A percentile compares a stretch with the other conserved stretches of the same genome.
Conservation (phyloP, 1,284 basidiomycete genomes). For the Fomitiporia mediterranea region DNA sequence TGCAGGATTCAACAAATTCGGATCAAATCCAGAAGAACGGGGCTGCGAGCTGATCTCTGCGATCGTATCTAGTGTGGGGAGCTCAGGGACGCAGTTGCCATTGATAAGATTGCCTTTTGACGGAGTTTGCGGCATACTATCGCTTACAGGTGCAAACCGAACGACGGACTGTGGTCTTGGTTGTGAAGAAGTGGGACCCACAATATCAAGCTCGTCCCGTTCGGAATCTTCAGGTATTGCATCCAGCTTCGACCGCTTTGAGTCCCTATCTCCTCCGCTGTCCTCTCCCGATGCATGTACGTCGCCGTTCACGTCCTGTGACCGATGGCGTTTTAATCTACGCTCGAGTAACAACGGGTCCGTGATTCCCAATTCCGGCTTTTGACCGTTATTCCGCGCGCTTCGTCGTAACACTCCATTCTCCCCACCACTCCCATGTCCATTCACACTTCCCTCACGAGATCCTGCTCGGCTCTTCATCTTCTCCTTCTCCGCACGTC, state of each 20-base stretch:
- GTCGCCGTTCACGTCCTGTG: slow-evolving; percentile 52
- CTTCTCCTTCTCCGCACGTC: slow-evolving; percentile 47
- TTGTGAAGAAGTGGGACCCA: slow-evolving; percentile 32
- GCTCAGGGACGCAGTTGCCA: slow-evolving; percentile 30
- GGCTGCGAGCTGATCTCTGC: slow-evolving; percentile 3
- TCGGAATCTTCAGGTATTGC: slow-evolving; percentile 38
- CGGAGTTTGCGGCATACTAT: slow-evolving; percentile 24
- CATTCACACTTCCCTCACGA: slow-evolving; percentile 30
- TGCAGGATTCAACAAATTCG: slow-evolving; percentile 53
- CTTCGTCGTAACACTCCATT: slow-evolving; percentile 51
- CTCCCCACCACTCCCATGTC: slow-evolving; percentile 30
- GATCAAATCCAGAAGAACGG: slow-evolving; percentile 45
- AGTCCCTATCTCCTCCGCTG: slow-evolving; percentile 33
- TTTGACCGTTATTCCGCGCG: slow-evolving; percentile 65
- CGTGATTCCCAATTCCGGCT: slow-evolving; percentile 63
- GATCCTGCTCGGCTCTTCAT: slow-evolving; percentile 46
- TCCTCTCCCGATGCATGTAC: slow-evolving; percentile 54
- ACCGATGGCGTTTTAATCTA: slow-evolving; percentile 63
- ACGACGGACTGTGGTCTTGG: slow-evolving; percentile 36
- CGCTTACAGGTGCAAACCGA: slow-evolving; percentile 35
- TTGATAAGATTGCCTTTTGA: slow-evolving; percentile 22
- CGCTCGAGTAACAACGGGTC: slow-evolving; percentile 71
- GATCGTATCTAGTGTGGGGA: slow-evolving; percentile 13
- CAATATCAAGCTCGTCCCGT: slow-evolving; percentile 41
- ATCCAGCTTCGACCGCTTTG: slow-evolving; percentile 50